A percentile compares a stretch with the other conserved stretches of the same genome.
Evolutionary conservation across 768 basidiomycete species (phyloP).

Genomic region (Lactarius indigo): DNA sequence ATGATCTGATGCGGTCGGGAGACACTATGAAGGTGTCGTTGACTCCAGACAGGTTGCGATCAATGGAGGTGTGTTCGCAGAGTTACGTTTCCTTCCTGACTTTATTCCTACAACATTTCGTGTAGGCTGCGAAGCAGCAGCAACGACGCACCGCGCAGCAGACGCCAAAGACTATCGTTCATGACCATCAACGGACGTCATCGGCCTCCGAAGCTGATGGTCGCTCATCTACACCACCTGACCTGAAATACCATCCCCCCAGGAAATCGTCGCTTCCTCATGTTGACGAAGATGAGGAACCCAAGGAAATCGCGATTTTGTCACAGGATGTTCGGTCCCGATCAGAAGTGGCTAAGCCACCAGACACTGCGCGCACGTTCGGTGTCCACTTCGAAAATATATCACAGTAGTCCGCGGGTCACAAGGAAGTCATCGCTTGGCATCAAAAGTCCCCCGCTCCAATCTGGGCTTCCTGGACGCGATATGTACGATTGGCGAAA

Average conservation of each 20-base stretch:
- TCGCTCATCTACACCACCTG: constrained; percentile 11
- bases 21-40: constrained; percentile 94
- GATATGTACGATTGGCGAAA: constrained; percentile 5
- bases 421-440: constrained; percentile 13
- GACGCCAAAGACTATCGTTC: not conserved
- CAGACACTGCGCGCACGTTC: constrained; percentile 26
- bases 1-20: constrained; percentile 85
- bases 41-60: constrained; percentile 89
- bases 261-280: constrained; percentile 47
- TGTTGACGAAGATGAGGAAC: constrained; percentile 63
- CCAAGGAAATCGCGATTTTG: constrained; percentile 6
- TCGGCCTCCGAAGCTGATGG: constrained; percentile 1
- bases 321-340: not conserved
- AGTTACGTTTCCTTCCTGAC: constrained; percentile 31
- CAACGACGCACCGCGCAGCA: constrained; percentile 3
- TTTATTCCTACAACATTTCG: not conserved
- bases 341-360: not conserved
- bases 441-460: constrained; percentile 9
- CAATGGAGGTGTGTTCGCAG: constrained; percentile 69
- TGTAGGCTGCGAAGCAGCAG: constrained; percentile 12
- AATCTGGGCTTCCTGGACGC: constrained; percentile 11
- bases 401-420: constrained; percentile 9
- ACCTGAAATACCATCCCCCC: constrained; percentile 11
- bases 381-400: constrained; percentile 27
- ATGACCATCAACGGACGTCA: not conserved